These are phyloP conservation scores for Fusarium sublunatum DNA, from an alignment of 2,329 filamentous ascomycete species.

Conservation along the genomic window DNA sequence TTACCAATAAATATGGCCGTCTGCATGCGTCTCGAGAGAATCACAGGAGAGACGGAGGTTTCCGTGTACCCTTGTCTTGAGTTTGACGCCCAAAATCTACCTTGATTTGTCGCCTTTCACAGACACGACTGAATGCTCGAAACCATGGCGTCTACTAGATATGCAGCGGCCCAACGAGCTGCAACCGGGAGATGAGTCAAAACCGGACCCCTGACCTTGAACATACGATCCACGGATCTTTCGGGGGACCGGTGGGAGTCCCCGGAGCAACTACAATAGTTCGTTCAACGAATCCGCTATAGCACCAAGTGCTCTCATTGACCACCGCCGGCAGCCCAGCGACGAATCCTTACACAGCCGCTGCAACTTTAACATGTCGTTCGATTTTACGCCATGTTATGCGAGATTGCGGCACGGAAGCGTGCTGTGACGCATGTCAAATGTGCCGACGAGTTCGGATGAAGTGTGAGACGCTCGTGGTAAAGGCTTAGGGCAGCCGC, in stretches of 20 bases:
- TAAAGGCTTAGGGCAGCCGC: slow-evolving; percentile 13
- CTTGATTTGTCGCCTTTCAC: background rate
- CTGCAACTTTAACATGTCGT: slow-evolving; percentile 6
- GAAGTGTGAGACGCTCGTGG: slow-evolving; percentile 12
- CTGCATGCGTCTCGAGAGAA: slow-evolving; percentile 20
- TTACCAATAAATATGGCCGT: slow-evolving; percentile 21
- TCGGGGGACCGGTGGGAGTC: slow-evolving; percentile 14
- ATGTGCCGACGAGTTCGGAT: slow-evolving; percentile 18
- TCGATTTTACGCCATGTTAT: slow-evolving; percentile 22
- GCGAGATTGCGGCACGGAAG: slow-evolving; percentile 19
- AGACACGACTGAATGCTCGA: slow-evolving; percentile 9
- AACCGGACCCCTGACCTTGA: slow-evolving; percentile 11
- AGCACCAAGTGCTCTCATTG: slow-evolving; percentile 2
- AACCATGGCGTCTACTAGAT: slow-evolving; percentile 29
- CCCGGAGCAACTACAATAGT: slow-evolving; percentile 12
- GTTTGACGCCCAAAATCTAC: background rate
- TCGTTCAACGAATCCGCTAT: slow-evolving; percentile 9
- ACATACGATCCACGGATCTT: slow-evolving; percentile 6
- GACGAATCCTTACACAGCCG: slow-evolving; percentile 22
- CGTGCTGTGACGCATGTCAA: slow-evolving; percentile 15
- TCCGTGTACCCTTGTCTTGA: slow-evolving; percentile 8
- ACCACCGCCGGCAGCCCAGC: slow-evolving; percentile 1
- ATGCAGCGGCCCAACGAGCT: slow-evolving; percentile 18
- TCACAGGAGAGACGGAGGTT: slow-evolving; percentile 11
- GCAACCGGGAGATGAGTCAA: slow-evolving; percentile 8